phyloP scores from a whole-genome alignment of 2,329 filamentous ascomycete species.

The Paecilomyces formosus region DNA sequence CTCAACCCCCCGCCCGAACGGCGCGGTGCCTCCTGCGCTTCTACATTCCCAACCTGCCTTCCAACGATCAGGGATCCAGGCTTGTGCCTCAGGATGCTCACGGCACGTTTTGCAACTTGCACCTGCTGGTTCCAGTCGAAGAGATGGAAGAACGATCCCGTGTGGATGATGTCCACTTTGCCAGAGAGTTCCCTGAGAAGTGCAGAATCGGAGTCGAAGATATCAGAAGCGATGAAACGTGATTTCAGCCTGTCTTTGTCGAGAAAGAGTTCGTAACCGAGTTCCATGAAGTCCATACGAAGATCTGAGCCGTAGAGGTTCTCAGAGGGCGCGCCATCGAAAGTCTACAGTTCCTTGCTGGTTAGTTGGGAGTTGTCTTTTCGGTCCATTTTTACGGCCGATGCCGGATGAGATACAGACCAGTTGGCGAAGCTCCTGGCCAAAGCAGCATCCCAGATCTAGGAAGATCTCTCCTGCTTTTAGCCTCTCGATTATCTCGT shows the following conservation, averaged over 20 bases:
- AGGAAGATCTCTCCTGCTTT: slow-evolving; percentile 8
- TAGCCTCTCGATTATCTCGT: slow-evolving; percentile 6
- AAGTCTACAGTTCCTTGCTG: slow-evolving; percentile 22
- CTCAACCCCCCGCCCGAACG: slow-evolving; percentile 8
- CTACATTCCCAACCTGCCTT: slow-evolving; percentile 12
- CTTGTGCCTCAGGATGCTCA: slow-evolving; percentile 19
- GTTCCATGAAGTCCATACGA: slow-evolving; percentile 44
- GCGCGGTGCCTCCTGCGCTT: slow-evolving; percentile 5
- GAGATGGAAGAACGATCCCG: slow-evolving; percentile 36
- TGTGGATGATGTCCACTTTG: slow-evolving; percentile 32
- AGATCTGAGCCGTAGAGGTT: slow-evolving; percentile 47
- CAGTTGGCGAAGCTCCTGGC: slow-evolving; percentile 7
- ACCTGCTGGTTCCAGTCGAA: slow-evolving; percentile 28
- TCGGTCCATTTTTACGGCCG: neutral
- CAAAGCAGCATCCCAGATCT: slow-evolving; percentile 11
- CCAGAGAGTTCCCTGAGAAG: slow-evolving; percentile 17
- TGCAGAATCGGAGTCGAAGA: slow-evolving; percentile 24
- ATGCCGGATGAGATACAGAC: neutral
- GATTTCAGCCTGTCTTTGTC: slow-evolving; percentile 38
- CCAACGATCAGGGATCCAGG: slow-evolving; percentile 17
- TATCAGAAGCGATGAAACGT: slow-evolving; percentile 43
- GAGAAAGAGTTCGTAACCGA: too few relatives aligned
- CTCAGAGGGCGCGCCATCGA: slow-evolving; percentile 43
- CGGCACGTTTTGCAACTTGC: slow-evolving; percentile 23
- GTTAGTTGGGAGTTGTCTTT: neutral